phyloP scores from a whole-genome alignment of 495 filamentous ascomycete species.

The Aspergillus sclerotiicarbonarius region DNA sequence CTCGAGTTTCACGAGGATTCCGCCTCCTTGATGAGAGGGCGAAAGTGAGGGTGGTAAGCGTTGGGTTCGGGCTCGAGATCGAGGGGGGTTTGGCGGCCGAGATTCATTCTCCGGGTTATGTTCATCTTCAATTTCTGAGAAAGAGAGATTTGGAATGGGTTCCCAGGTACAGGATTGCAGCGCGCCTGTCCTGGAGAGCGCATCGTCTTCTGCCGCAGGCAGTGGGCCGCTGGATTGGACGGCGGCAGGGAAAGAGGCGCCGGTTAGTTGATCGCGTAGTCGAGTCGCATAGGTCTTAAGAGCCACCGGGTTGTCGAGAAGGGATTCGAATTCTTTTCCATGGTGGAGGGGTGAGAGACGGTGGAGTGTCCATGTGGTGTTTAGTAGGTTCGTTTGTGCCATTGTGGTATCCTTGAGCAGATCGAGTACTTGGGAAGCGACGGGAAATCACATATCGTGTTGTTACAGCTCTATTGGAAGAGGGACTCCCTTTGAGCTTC shows the following conservation, averaged over 20 bases:
- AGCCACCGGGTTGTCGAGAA: slow-evolving; percentile 34
- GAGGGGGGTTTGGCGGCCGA: neutral
- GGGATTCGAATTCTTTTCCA: slow-evolving; percentile 37
- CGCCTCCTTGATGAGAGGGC: slow-evolving; percentile 14
- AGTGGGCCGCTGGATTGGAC: slow-evolving; percentile 29
- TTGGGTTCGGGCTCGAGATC: neutral
- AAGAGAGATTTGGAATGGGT: slow-evolving; percentile 26
- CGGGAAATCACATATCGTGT: neutral
- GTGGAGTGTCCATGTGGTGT: slow-evolving; percentile 56
- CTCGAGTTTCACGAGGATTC: slow-evolving; percentile 44
- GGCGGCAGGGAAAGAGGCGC: slow-evolving; percentile 47
- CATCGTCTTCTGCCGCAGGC: slow-evolving; percentile 32
- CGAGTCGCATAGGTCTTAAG: slow-evolving; percentile 48
- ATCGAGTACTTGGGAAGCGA: neutral
- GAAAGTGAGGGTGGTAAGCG: neutral
- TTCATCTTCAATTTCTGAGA: slow-evolving; percentile 18
- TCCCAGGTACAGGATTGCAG: slow-evolving; percentile 49
- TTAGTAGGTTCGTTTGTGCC: slow-evolving; percentile 42
- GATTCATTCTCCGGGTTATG: neutral
- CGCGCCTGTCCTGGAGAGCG: slow-evolving; percentile 45
- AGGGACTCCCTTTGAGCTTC: too few relatives aligned
- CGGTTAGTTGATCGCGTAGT: slow-evolving; percentile 53
- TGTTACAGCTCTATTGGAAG: neutral
- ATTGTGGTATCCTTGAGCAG: slow-evolving; percentile 15
- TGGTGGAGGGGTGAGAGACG: slow-evolving; percentile 56